These are phyloP conservation scores for Termitomyces sp. DNA, from an alignment of 768 basidiomycete genomes.

Conservation along the genomic window DNA sequence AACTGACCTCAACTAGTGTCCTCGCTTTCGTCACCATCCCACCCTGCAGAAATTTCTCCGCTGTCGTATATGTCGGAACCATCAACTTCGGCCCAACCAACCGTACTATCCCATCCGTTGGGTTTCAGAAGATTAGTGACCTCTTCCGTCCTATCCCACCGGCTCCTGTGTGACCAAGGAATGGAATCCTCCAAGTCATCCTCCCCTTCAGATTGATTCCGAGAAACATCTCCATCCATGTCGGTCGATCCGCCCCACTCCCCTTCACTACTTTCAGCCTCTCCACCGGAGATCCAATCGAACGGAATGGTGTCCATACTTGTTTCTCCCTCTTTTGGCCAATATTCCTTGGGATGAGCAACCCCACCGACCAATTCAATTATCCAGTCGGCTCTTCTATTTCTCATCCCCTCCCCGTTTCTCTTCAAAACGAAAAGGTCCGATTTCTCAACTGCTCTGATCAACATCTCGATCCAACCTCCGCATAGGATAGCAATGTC, in stretches of 20 bases:
- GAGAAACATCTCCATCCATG: constrained; percentile 42
- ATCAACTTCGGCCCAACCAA: constrained; percentile 7
- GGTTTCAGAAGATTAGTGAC: not conserved
- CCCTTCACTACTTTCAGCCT: constrained; percentile 25
- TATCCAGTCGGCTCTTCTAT: constrained; percentile 37
- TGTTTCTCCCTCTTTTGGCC: constrained; percentile 30
- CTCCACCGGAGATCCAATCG: constrained; percentile 44
- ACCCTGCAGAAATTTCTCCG: constrained; percentile 36
- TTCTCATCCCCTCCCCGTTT: constrained; percentile 31
- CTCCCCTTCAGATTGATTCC: constrained; percentile 38
- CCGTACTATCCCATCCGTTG: constrained; percentile 2
- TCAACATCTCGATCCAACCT: constrained; percentile 58
- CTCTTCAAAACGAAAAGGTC: constrained; percentile 38
- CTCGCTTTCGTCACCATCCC: constrained; percentile 47
- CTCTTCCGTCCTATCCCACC: constrained; percentile 11
- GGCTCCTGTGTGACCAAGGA: constrained; percentile 17
- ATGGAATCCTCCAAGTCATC: constrained; percentile 24
- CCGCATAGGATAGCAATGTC: constrained; percentile 51
- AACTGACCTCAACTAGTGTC: constrained; percentile 27
- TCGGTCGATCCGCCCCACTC: constrained; percentile 33
- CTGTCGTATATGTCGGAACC: constrained; percentile 21
- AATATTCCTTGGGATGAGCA: constrained; percentile 25
- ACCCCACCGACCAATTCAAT: constrained; percentile 45
- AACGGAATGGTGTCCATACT: constrained; percentile 41
- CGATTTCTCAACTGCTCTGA: constrained; percentile 45